Evolutionary conservation across 2,329 filamentous ascomycete species (phyloP), one percentile per base, ranked within the genome.

Genomic region (Sporothrix phasma): DNA sequence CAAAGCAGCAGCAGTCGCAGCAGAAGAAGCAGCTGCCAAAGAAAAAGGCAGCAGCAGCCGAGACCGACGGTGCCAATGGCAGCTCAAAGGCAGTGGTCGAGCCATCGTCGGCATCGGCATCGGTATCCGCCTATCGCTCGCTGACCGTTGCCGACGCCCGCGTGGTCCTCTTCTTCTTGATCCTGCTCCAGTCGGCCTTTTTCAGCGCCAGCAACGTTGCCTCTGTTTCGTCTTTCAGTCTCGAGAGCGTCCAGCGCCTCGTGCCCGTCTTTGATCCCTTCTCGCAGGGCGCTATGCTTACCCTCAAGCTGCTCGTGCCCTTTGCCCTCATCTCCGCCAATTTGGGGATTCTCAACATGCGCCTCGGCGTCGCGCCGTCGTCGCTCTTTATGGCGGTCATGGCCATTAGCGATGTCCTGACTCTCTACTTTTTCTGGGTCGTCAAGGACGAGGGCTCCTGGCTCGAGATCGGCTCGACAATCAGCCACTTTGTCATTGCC

Each of bases 201-300:
- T 99, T 97, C 82, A 90, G 88, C 76, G 97, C 93, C 0, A 94
- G 94, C 68, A 99, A 99, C 77, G 86, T 99, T 65, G 94, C 94
- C 0, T 97, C 93, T 0, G 78, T 99, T 63, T 96, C 92, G 17
- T 90, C 91, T 1, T 99, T 99, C 78, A 95, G 89, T 67, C 80
- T 99, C 46, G 94, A 97, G 65, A 92, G 89, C 70, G 94, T 99
- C 6, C 84, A 81, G 73, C 87, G 94, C 2, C 84, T 99, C 6
- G 82, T 97, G 59, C 94, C 94, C 4, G 79, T 99, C 66, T 99
- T 99, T 75, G 90, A 93, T 72, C 94, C 94, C 11, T 95, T 97
- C 74, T 89, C 87, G 1, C 95, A 99, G 75, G 90, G 87, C 31
- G 90, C 92, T 0, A 81, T 99, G 1, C 81, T 99, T 3, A 79